Conservation (phyloP, 2,329 filamentous ascomycete species). For the Biscogniauxia marginata region DNA sequence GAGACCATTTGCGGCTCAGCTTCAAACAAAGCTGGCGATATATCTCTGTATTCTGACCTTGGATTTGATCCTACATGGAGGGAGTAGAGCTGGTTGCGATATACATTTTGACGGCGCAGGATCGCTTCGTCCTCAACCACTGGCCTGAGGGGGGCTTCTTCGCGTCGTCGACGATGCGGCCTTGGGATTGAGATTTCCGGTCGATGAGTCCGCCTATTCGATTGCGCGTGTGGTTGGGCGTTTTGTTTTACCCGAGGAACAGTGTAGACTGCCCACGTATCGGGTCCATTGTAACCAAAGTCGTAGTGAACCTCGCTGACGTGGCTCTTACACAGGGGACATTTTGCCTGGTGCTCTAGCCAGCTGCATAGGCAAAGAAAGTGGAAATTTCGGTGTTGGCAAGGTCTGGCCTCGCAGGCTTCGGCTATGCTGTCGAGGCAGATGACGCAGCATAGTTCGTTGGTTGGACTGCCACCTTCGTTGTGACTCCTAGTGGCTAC, state of each 20-base stretch:
- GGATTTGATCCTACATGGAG: constrained; percentile 80
- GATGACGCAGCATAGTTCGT: constrained; percentile 71
- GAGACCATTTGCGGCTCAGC: constrained; percentile 66
- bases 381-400: constrained; percentile 79
- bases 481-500: constrained; percentile 30
- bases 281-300: constrained; percentile 45
- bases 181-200: background rate
- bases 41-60: constrained; percentile 70
- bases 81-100: constrained; percentile 70
- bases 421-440: constrained; percentile 78
- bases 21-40: constrained; percentile 67
- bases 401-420: constrained; percentile 69
- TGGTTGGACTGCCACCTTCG: constrained; percentile 28
- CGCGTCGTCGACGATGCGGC: constrained; percentile 13
- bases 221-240: constrained; percentile 8
- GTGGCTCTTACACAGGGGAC: constrained; percentile 71
- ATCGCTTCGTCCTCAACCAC: constrained; percentile 39
- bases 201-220: too few relatives aligned
- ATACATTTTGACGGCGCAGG: constrained; percentile 67
- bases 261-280: constrained; percentile 57
- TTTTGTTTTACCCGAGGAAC: constrained; percentile 38
- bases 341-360: constrained; percentile 69
- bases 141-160: constrained; percentile 16
- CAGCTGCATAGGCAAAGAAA: constrained; percentile 81
- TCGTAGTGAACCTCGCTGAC: constrained; percentile 64